Conservation (phyloP, 1,139 yeast species). For the Candida sanyaensis region DNA sequence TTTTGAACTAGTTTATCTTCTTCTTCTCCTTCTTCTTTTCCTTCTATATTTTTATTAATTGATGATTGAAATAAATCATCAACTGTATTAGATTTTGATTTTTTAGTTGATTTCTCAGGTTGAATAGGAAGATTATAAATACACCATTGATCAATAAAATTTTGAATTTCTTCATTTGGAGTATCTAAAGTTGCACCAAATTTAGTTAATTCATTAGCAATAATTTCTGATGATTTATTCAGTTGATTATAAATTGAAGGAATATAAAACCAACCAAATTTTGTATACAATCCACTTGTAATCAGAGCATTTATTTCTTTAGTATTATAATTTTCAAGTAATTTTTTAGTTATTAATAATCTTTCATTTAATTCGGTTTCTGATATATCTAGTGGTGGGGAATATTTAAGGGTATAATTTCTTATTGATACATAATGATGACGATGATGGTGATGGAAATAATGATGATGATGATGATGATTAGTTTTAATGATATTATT, state of each 20-base stretch:
- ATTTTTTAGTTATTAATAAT: not conserved
- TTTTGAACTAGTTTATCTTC: not conserved
- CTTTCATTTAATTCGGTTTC: too few species aligned
- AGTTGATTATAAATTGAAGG: slow-evolving; percentile 17
- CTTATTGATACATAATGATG: too few species aligned
- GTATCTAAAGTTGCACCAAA: slow-evolving; percentile 1
- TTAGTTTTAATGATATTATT: too few species aligned
- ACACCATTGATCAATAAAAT: slow-evolving; percentile 8
- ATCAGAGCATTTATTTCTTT: slow-evolving; percentile 15
- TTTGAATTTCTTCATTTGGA: slow-evolving; percentile 7
- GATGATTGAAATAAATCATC: not conserved
- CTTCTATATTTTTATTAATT: not conserved
- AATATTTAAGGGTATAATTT: too few species aligned
- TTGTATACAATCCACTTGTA: slow-evolving; percentile 24
- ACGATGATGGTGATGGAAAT: too few species aligned
- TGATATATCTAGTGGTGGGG: too few species aligned
- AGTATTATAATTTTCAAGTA: slow-evolving; percentile 2
- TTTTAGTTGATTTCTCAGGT: not conserved
- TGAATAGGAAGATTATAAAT: not conserved
- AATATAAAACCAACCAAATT: slow-evolving; percentile 36
- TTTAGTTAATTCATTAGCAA: slow-evolving; percentile 4
- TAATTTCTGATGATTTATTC: slow-evolving; percentile 16
- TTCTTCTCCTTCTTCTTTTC: not conserved
- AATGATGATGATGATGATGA: too few species aligned
- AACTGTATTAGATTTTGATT: not conserved